phyloP scores from a whole-genome alignment of 345 rosid species.

The Draba incana region DNA sequence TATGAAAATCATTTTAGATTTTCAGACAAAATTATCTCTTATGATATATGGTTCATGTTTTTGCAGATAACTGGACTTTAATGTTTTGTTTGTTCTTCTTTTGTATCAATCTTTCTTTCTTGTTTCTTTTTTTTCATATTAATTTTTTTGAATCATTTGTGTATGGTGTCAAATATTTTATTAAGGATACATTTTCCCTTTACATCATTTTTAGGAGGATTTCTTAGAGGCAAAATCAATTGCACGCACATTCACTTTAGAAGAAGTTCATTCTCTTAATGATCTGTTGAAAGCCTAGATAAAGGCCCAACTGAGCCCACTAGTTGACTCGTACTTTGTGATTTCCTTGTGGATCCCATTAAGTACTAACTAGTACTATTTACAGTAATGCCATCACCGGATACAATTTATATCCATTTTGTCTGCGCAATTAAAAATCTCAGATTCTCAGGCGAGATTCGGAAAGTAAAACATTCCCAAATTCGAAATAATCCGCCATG shows the following conservation, averaged over 20 bases:
- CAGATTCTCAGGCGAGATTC: conserved; percentile 24
- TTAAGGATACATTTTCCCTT: background rate
- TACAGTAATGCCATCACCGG: conserved; percentile 32
- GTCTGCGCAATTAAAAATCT: conserved; percentile 19
- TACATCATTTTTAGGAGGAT: no score
- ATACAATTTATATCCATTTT: conserved; percentile 27
- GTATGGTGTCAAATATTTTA: background rate
- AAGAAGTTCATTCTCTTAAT: background rate
- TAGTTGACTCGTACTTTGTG: conserved; percentile 5
- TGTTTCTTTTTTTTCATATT: no score
- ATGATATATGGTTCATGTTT: conserved; percentile 28
- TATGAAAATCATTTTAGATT: background rate
- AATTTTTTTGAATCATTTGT: background rate
- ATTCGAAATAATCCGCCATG: conserved; percentile 43
- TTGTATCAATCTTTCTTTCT: background rate
- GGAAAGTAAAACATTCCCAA: background rate
- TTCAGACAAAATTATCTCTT: conserved; percentile 1
- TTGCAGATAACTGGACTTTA: conserved; percentile 29
- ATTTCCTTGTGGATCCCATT: conserved; percentile 2
- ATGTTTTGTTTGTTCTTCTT: background rate
- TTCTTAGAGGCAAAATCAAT: no score
- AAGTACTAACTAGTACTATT: background rate
- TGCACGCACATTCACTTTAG: background rate
- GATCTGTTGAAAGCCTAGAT: background rate
- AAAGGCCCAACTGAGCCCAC: conserved; percentile 41